A percentile compares a stretch with the other conserved stretches of the same genome.
These are phyloP conservation scores for Daucus carota DNA, from an alignment of 129 eudicot species.

Conservation along the genomic window DH1_v3.0 NC_030384.2:10802001-10802500, in stretches of 20 bases:
- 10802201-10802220: too few species aligned
- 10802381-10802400: conserved; percentile 88
- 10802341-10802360: not conserved
- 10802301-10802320: not conserved
- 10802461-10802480: conserved; percentile 75
- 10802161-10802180: too few species aligned
- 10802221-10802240: not conserved
- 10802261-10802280: not conserved
- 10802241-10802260: not conserved
- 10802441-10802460: conserved; percentile 65
- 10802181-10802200: too few species aligned
- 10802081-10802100: too few species aligned
- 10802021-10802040: too few species aligned
- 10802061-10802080: too few species aligned
- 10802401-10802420: conserved; percentile 84
- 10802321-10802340: not conserved
- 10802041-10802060: too few species aligned
- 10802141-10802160: too few species aligned
- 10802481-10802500: conserved; percentile 31
- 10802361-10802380: not conserved
- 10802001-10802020: too few species aligned
- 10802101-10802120: too few species aligned
- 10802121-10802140: too few species aligned
- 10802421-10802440: conserved; percentile 51
- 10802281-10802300: not conserved